Conservation (phyloP, 2,329 filamentous ascomycete species). For the Pestalotiopsis sp. region DNA sequence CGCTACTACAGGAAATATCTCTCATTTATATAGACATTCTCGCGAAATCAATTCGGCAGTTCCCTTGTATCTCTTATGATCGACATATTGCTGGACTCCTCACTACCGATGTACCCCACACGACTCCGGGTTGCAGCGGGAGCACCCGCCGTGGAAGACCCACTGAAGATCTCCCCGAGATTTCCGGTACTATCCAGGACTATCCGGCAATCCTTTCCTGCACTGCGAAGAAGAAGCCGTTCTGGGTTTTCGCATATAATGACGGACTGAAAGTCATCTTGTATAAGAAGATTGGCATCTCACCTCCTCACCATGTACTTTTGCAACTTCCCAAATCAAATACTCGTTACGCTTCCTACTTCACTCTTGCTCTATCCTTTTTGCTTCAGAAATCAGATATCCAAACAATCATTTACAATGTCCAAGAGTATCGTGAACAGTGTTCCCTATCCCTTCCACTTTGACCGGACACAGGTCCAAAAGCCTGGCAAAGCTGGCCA, state of each 20-base stretch:
- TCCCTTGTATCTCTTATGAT: no score
- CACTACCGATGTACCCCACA: neutral
- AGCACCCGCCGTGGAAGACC: neutral
- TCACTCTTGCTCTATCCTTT: neutral
- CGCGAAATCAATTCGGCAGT: no score
- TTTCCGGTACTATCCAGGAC: neutral
- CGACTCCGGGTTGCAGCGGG: neutral
- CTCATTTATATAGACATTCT: no score
- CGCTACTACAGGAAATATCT: neutral
- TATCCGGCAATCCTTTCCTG: neutral
- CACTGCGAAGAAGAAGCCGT: neutral
- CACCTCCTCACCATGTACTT: neutral
- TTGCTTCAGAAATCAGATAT: neutral
- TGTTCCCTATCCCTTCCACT: constrained; percentile 30
- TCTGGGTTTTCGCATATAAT: neutral
- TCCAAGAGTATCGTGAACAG: constrained; percentile 32
- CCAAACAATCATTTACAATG: constrained; percentile 24
- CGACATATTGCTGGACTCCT: neutral
- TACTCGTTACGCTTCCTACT: neutral
- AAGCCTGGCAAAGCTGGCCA: neutral
- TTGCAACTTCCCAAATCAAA: neutral
- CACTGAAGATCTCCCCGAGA: neutral
- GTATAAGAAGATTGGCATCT: neutral
- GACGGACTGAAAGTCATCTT: neutral
- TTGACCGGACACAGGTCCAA: neutral